Percentiles rank a stretch among this genome's conserved stretches.
phyloP scores from a whole-genome alignment of 2,329 filamentous ascomycete species.

The Botrytis aclada region DNA sequence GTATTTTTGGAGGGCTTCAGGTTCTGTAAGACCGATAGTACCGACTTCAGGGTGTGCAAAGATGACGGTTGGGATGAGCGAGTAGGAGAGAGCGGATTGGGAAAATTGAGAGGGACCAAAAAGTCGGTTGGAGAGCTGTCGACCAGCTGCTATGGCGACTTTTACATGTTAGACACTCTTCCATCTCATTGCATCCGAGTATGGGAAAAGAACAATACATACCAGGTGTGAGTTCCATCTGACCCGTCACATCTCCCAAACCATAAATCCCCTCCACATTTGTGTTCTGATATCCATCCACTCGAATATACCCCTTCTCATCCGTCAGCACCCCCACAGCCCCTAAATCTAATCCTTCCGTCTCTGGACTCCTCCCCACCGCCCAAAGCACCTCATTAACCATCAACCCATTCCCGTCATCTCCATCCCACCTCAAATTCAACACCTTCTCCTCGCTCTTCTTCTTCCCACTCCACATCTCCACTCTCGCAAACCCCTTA shows the following conservation, averaged over 20 bases:
- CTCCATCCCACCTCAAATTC: constrained; percentile 41
- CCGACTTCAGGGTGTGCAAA: constrained; percentile 51
- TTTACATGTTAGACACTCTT: background rate
- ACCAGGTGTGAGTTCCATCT: constrained; percentile 50
- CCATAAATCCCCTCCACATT: constrained; percentile 47
- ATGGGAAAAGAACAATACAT: constrained; percentile 22
- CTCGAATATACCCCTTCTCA: constrained; percentile 42
- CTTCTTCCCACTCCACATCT: constrained; percentile 30
- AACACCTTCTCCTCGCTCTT: constrained; percentile 45
- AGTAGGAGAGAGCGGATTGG: constrained; percentile 45
- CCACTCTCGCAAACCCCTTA: constrained; percentile 46
- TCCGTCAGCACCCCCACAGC: constrained; percentile 43
- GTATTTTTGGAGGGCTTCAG: constrained; percentile 45
- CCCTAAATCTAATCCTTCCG: constrained; percentile 43
- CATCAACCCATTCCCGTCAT: constrained; percentile 44
- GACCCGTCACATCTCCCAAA: constrained; percentile 50
- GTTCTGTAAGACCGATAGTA: constrained; percentile 48
- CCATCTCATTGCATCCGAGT: background rate
- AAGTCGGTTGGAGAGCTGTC: constrained; percentile 48
- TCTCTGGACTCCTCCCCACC: constrained; percentile 46
- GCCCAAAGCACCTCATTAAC: constrained; percentile 51
- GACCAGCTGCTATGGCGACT: constrained; percentile 52
- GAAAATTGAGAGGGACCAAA: constrained; percentile 47
- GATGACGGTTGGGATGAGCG: constrained; percentile 51
- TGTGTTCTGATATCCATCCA: constrained; percentile 51